Percentiles rank a stretch among this genome's conserved stretches.
These are phyloP conservation scores for Coemansia asiatica DNA, from an alignment of 192 early-diverging fungal genomes.

Conservation along the genomic window DNA sequence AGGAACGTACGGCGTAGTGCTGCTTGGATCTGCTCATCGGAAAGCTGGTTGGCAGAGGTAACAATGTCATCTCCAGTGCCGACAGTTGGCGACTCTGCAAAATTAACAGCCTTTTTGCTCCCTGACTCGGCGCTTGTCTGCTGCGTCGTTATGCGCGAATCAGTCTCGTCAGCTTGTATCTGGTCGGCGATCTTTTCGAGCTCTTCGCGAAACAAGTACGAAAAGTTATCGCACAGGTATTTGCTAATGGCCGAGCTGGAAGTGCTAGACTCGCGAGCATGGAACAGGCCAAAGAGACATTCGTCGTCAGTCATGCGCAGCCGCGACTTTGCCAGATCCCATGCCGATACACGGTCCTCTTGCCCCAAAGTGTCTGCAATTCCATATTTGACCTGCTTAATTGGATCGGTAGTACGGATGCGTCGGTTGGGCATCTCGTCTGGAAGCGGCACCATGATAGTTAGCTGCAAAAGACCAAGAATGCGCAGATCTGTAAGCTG, in stretches of 20 bases:
- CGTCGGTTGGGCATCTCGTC: conserved; percentile 81
- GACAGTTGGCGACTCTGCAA: conserved; percentile 28
- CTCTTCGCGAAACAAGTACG: conserved; percentile 68
- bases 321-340: conserved; percentile 84
- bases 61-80: conserved; percentile 15
- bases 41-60: conserved; percentile 23
- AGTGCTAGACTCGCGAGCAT: conserved; percentile 60
- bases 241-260: conserved; percentile 59
- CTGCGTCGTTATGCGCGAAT: conserved; percentile 5
- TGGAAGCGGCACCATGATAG: conserved; percentile 74
- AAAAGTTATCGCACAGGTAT: conserved; percentile 72
- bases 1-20: conserved; percentile 84
- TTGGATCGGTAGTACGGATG: conserved; percentile 80
- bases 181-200: conserved; percentile 65
- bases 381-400: conserved; percentile 82
- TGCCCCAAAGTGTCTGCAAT: conserved; percentile 80
- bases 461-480: conserved; percentile 89
- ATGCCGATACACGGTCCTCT: conserved; percentile 69
- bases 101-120: conserved; percentile 43
- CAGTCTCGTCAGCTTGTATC: conserved; percentile 32
- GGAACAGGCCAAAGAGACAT: conserved; percentile 85
- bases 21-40: conserved; percentile 46
- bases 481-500: conserved; percentile 75
- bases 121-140: conserved; percentile 9
- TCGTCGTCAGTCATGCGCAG: conserved; percentile 86